Base-by-base conservation (phyloP, 2,329 filamentous ascomycete species). In the Aspergillus piperis region DNA sequence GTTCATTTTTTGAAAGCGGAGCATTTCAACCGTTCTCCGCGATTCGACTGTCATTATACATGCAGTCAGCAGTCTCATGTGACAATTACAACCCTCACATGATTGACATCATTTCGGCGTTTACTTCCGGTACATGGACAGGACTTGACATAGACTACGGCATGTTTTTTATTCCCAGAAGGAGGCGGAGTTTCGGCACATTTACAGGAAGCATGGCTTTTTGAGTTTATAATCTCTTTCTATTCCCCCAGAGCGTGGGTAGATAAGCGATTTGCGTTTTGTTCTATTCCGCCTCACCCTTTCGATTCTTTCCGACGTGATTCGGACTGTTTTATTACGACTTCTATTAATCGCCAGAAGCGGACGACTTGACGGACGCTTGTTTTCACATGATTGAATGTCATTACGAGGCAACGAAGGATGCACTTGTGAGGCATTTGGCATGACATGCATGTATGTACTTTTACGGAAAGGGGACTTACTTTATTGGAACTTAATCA, bases 81-180 rank as follows among this genome's bases (percentile, higher is more conserved):
- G 47, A 50, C 21, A 21, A 5, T 21, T 17, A 13, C 47, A 8
- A 19, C 5, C 15, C 25, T 50, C 47, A 50, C 47, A 32, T 50
- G 47, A 50, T 30, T 21, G 19, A 50, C 47, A 30, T 59, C 15
- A 50, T 42, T 39, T 61, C 58, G 50, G 36, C 19, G 44, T 44
- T 57, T 53, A 54, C 39, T 27, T 49, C 53, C 50, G 21, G 38
- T 25, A 44, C 39, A 27, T 54, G 56, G 49, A 60, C 55, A 60
- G 56, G 61, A 64, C 61, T 62, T 62, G 57, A 62, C 51, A 68
- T 67, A 68, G 66, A 66, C 62, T 63, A 68, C 54, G 66, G 66
- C 66, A 61, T 62, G 58, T 57, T 58, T 54, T 36, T 13, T 36
- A 36, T 36, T 36, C 11, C 62, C 57, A 66, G 53, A 59, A 59